These are phyloP conservation scores for Catunica adiposa DNA, from an alignment of 2,329 filamentous ascomycete genomes.

Conservation along the genomic window DNA sequence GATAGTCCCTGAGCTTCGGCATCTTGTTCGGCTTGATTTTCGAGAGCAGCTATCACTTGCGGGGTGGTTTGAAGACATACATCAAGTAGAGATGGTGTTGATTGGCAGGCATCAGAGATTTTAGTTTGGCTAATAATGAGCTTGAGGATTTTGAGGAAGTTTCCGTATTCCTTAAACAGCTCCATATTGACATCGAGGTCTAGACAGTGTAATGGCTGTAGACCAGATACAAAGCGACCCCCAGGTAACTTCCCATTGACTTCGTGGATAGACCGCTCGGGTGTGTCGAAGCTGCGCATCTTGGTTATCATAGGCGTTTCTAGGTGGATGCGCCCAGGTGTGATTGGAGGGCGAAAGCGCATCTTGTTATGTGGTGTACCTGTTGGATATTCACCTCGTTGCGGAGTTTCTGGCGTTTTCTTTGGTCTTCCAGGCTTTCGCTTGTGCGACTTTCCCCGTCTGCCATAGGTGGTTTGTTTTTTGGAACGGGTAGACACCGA, in stretches of 20 bases:
- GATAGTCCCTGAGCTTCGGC: slow-evolving; percentile 20
- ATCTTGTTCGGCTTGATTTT: slow-evolving; percentile 13
- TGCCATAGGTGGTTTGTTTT: not conserved
- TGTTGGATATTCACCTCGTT: not conserved
- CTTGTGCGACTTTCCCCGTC: not conserved
- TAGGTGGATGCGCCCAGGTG: slow-evolving; percentile 18
- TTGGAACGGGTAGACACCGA: too few species aligned
- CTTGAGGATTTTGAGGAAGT: slow-evolving; percentile 9
- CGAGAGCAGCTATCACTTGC: slow-evolving; percentile 2
- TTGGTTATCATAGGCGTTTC: slow-evolving; percentile 20
- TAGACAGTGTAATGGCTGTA: not conserved
- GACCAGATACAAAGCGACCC: not conserved
- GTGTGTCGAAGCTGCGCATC: slow-evolving; percentile 16
- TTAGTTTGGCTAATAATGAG: slow-evolving; percentile 1
- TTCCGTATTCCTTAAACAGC: slow-evolving; percentile 11
- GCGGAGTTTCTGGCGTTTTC: not conserved
- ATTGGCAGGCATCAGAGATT: not conserved
- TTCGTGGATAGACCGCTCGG: not conserved
- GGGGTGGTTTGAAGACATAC: slow-evolving; percentile 22
- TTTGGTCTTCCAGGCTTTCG: not conserved
- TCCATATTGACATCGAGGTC: not conserved
- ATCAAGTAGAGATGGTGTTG: slow-evolving; percentile 20
- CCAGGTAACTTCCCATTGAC: slow-evolving; percentile 3
- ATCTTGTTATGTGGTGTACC: not conserved
- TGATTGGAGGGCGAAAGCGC: slow-evolving; percentile 8